Evolutionary conservation across 768 basidiomycete species (phyloP).

Genomic region (Tylopilus cervinicoccineus): DNA sequence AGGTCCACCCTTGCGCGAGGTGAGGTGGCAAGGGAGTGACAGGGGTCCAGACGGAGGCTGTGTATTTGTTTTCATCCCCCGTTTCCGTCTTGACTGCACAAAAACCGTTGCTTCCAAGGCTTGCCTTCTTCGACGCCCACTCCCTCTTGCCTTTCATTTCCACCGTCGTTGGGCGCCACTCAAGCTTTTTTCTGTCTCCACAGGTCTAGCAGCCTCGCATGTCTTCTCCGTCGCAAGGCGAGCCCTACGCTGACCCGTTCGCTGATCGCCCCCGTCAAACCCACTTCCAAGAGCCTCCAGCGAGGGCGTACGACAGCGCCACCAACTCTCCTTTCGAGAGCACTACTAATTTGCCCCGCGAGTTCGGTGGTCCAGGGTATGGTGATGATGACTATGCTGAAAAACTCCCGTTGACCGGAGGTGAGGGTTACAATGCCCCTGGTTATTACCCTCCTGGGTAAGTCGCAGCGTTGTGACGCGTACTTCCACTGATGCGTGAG

Average conservation of each 20-base stretch:
- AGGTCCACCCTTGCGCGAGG: no score
- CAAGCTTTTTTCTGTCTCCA: conserved; percentile 2
- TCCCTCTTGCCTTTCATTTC: conserved; percentile 4
- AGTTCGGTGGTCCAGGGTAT: conserved; percentile 43
- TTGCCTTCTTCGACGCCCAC: conserved; percentile 15
- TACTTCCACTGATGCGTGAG: not conserved
- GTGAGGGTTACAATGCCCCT: conserved; percentile 51
- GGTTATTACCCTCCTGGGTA: conserved; percentile 72
- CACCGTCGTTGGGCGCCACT: conserved; percentile 10
- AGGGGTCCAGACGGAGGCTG: conserved; percentile 27
- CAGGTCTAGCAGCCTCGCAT: conserved; percentile 16
- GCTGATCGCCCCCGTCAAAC: conserved; percentile 60
- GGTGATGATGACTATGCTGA: conserved; percentile 72
- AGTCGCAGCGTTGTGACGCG: conserved; percentile 32
- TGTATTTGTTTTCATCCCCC: conserved; percentile 33
- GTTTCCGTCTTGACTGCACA: conserved; percentile 24
- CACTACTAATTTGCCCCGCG: conserved; percentile 49
- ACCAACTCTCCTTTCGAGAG: conserved; percentile 53
- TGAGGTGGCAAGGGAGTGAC: conserved; percentile 21
- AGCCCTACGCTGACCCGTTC: conserved; percentile 62
- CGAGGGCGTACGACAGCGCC: conserved; percentile 39
- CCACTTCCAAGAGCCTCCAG: conserved; percentile 56
- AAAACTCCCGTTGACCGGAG: conserved; percentile 69
- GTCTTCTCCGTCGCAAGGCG: conserved; percentile 30
- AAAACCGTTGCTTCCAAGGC: conserved; percentile 21